These are phyloP conservation scores for Blastocladiella emersonii DNA, from an alignment of 371 early-diverging fungal species.

Conservation along the genomic window DNA sequence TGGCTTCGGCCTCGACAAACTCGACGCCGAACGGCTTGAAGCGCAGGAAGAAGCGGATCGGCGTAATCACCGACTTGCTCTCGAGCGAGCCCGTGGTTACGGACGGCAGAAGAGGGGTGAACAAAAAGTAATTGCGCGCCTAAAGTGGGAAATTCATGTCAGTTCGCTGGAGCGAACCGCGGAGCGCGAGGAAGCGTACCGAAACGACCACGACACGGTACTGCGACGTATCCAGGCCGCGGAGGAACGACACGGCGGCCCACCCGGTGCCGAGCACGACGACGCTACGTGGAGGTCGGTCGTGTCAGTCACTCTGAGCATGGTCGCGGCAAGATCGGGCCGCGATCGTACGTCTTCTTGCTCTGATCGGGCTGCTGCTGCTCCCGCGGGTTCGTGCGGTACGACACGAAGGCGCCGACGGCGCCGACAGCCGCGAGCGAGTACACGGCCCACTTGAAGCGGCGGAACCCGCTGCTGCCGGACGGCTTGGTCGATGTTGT, in stretches of 20 bases:
- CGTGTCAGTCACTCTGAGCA: background rate
- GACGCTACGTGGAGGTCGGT: conserved; percentile 8
- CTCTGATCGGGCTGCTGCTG: conserved; percentile 55
- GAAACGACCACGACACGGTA: conserved; percentile 73
- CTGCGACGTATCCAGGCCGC: conserved; percentile 51
- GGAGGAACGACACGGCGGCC: conserved; percentile 70
- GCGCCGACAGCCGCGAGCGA: background rate
- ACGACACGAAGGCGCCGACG: conserved; percentile 20
- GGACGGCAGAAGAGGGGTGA: conserved; percentile 78
- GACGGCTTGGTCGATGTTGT: too few relatives aligned
- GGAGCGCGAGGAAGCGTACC: conserved; percentile 19
- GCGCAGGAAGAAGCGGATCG: conserved; percentile 70
- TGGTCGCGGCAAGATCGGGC: background rate
- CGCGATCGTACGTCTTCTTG: conserved; percentile 46
- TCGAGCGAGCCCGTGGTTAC: conserved; percentile 77
- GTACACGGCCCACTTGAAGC: background rate
- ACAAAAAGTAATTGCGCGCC: conserved; percentile 81
- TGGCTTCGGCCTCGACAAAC: conserved; percentile 78
- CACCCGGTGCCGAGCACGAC: conserved; percentile 75
- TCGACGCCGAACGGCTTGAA: conserved; percentile 56
- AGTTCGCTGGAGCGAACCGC: background rate
- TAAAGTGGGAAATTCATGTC: too few relatives aligned
- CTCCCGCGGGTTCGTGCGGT: conserved; percentile 43
- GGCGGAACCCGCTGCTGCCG: too few relatives aligned
- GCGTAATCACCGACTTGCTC: conserved; percentile 68